Percentiles rank a stretch among this genome's conserved stretches.
phyloP scores from a whole-genome alignment of 352 stramenopile genomes.

The Phytopythium delawarense region DNA sequence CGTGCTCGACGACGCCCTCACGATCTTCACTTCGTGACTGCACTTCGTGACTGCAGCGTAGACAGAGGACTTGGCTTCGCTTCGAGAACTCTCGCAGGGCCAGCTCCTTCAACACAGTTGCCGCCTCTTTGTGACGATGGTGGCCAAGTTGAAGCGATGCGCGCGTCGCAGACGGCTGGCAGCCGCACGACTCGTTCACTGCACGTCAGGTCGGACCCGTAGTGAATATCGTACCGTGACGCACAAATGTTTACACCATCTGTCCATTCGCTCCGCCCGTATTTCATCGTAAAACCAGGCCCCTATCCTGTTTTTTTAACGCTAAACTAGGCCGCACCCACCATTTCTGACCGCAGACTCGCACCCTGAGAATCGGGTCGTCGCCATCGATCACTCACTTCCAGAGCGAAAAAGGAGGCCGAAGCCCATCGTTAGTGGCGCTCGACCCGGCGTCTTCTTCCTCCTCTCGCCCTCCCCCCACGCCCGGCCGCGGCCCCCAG shows the following conservation, averaged over 20 bases:
- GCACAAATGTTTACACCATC: neutral
- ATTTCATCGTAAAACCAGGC: neutral
- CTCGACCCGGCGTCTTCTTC: neutral
- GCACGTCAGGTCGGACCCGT: neutral
- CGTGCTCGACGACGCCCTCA: no score
- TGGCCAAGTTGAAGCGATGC: no score
- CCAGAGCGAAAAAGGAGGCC: neutral
- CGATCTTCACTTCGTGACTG: no score
- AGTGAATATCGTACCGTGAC: neutral
- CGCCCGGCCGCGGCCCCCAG: neutral
- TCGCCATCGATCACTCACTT: neutral
- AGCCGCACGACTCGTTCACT: no score
- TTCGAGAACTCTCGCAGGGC: no score
- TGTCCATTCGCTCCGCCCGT: neutral
- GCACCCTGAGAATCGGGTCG: neutral
- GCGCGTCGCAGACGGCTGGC: no score
- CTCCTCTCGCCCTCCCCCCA: neutral
- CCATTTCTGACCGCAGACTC: neutral
- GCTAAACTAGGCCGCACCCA: neutral
- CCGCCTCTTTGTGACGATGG: no score
- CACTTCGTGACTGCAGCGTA: no score
- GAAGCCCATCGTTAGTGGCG: neutral
- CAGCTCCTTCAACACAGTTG: no score
- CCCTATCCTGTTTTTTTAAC: neutral
- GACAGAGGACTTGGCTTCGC: no score